Evolutionary conservation across 805 yeast species (phyloP).

Genomic region (Limtongia smithiae): DNA sequence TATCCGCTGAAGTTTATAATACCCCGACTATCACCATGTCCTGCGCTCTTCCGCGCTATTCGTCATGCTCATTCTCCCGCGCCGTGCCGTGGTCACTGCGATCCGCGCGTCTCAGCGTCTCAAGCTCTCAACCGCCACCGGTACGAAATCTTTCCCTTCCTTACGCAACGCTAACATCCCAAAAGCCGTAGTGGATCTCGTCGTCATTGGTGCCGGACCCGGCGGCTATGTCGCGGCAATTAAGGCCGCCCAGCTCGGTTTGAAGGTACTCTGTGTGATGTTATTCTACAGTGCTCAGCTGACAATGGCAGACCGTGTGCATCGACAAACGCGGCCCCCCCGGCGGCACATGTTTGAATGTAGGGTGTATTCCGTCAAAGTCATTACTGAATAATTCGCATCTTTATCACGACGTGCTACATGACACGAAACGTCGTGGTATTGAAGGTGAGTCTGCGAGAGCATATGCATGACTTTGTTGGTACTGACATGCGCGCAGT

Average conservation of each 20-base stretch:
- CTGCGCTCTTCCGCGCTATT: no score
- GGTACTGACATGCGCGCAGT: slow-evolving; percentile 2
- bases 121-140: no score
- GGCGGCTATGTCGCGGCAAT: slow-evolving; percentile 99
- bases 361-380: slow-evolving; percentile 97
- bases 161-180: no score
- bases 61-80: no score
- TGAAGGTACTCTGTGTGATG: slow-evolving; percentile 39
- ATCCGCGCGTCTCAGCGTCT: no score
- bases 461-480: not conserved
- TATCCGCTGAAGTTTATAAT: no score
- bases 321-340: slow-evolving; percentile 90
- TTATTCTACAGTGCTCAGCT: no score
- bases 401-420: slow-evolving; percentile 79
- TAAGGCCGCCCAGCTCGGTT: slow-evolving; percentile 94
- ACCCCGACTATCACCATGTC: no score
- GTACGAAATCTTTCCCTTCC: no score
- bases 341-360: slow-evolving; percentile 98
- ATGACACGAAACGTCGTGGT: slow-evolving; percentile 82
- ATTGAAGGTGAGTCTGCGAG: slow-evolving; percentile 60
- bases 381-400: slow-evolving; percentile 94
- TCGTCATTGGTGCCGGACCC: slow-evolving; percentile 97
- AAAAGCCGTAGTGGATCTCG: slow-evolving; percentile 67
- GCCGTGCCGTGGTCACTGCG: no score
- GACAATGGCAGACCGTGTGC: slow-evolving; percentile 64